A percentile compares a stretch with the other conserved stretches of the same genome.
These are phyloP conservation scores for Pyronema omphalodes DNA, from an alignment of 495 filamentous ascomycete genomes.

Conservation along the genomic window DNA sequence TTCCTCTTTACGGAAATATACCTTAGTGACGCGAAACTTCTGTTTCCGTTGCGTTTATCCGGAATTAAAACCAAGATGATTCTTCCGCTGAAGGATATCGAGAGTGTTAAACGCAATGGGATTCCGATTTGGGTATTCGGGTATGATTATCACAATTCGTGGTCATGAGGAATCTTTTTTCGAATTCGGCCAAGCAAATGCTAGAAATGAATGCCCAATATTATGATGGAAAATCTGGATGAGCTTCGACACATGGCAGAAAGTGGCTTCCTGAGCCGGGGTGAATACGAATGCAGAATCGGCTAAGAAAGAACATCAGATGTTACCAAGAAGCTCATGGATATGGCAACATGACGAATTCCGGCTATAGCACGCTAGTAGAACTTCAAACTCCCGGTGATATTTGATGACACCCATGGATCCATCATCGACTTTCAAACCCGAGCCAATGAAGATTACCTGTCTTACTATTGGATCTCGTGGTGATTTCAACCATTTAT, in stretches of 20 bases:
- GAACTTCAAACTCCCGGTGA: constrained; percentile 38
- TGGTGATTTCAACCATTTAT: constrained; percentile 95
- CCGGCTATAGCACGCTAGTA: background rate
- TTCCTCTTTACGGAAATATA: constrained; percentile 96
- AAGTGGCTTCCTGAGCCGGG: constrained; percentile 46
- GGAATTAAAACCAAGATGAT: constrained; percentile 88
- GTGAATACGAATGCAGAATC: constrained; percentile 52
- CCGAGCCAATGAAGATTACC: constrained; percentile 67
- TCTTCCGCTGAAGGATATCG: constrained; percentile 75
- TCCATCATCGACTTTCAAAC: constrained; percentile 95
- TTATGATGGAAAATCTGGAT: constrained; percentile 57
- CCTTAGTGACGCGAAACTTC: constrained; percentile 69
- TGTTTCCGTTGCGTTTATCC: constrained; percentile 87
- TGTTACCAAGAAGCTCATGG: constrained; percentile 58
- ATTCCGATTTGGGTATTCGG: constrained; percentile 80
- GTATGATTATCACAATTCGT: constrained; percentile 74
- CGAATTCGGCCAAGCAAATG: constrained; percentile 60
- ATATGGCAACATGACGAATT: constrained; percentile 8
- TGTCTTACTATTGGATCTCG: constrained; percentile 91
- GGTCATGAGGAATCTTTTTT: constrained; percentile 96
- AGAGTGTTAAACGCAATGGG: constrained; percentile 88
- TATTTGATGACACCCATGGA: constrained; percentile 80
- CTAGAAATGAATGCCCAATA: constrained; percentile 77
- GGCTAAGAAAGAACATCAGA: constrained; percentile 64
- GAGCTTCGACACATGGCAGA: constrained; percentile 53